These are phyloP conservation scores for Bryoerythrophyllum caledonicum DNA, from an alignment of 225 moss, liverwort and hornwort genomes.

Conservation along the genomic window DNA sequence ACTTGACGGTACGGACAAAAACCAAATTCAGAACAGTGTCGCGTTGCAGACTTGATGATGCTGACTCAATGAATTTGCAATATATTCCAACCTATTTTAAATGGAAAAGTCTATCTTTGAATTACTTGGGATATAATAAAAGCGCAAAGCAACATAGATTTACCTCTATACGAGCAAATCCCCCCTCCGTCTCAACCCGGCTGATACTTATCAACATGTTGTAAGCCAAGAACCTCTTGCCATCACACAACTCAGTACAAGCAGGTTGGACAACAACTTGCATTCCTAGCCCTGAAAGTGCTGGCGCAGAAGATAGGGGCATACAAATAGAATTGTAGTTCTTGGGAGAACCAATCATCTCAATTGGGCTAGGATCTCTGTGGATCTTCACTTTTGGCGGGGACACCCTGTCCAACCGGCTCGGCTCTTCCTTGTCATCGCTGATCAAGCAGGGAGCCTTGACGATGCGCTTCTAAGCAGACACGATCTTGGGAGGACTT, in stretches of 20 bases:
- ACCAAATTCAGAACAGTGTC: not conserved
- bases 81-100: not conserved
- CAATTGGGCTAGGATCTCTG: constrained; percentile 16
- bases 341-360: constrained; percentile 26
- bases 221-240: constrained; percentile 88
- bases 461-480: constrained; percentile 36
- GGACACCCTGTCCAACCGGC: constrained; percentile 20
- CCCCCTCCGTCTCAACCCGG: constrained; percentile 59
- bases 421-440: constrained; percentile 29
- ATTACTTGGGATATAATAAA: not conserved
- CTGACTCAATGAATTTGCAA: not conserved
- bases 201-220: constrained; percentile 80
- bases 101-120: too few species aligned
- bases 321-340: constrained; percentile 17
- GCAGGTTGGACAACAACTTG: constrained; percentile 78
- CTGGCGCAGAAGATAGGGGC: not conserved
- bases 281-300: constrained; percentile 44
- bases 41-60: too few species aligned
- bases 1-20: too few species aligned
- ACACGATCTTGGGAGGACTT: constrained; percentile 29
- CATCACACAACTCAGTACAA: constrained; percentile 61
- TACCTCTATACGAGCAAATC: constrained; percentile 86
- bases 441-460: constrained; percentile 44
- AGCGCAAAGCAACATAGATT: not conserved
- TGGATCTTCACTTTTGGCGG: constrained; percentile 23